phyloP scores from a whole-genome alignment of 2,329 filamentous ascomycete genomes.

The Chalaropsis ovoidea region DNA sequence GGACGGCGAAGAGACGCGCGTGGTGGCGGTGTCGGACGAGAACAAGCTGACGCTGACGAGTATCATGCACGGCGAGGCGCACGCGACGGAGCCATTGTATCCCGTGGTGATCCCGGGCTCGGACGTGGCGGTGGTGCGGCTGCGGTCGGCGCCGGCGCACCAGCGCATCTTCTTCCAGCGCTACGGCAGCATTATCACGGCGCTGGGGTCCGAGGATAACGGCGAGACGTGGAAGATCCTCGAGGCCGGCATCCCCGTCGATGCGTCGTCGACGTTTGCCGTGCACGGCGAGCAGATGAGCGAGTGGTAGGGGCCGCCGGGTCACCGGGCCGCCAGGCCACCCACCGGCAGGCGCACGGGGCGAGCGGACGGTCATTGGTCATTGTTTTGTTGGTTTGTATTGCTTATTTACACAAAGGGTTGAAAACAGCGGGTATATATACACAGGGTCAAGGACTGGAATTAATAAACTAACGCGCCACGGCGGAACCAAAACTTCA shows the following conservation, averaged over 20 bases:
- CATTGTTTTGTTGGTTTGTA: neutral
- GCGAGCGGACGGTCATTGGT: neutral
- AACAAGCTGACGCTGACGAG: constrained; percentile 25
- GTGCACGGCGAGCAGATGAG: constrained; percentile 24
- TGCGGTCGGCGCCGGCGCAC: constrained; percentile 19
- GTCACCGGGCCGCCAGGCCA: too few species aligned
- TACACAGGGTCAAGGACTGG: constrained; percentile 3
- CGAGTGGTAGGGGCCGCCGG: constrained; percentile 14
- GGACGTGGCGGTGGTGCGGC: constrained; percentile 22
- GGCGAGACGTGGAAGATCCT: constrained; percentile 24
- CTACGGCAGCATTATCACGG: constrained; percentile 24
- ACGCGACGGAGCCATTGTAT: constrained; percentile 23
- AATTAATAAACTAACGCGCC: constrained; percentile 14
- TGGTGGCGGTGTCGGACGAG: constrained; percentile 23
- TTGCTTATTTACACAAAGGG: neutral
- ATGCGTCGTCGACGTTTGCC: constrained; percentile 25
- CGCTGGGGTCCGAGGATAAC: constrained; percentile 23
- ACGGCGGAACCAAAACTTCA: neutral
- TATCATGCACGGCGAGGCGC: constrained; percentile 21
- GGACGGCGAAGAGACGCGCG: constrained; percentile 24
- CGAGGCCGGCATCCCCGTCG: constrained; percentile 23
- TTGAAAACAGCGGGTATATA: constrained; percentile 5
- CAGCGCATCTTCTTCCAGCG: constrained; percentile 25
- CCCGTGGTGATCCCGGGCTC: constrained; percentile 24
- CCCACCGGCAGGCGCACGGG: neutral